These are phyloP conservation scores for Geranium brycei DNA, from an alignment of 345 rosid species.

Conservation along the genomic window DNA sequence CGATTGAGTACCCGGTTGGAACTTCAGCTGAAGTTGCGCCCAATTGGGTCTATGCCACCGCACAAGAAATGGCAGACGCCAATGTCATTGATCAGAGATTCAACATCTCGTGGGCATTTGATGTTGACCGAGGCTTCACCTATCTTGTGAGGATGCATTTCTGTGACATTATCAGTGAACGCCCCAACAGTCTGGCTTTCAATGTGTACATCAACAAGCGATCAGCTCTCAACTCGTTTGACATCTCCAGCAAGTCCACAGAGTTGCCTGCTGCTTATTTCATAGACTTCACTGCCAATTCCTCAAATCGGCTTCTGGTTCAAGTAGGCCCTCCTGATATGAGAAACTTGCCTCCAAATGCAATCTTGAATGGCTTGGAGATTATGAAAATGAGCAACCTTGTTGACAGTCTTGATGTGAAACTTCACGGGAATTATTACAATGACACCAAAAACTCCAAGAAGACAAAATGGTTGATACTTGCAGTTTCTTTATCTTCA, in stretches of 20 bases:
- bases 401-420: conserved; percentile 5
- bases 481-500: not conserved
- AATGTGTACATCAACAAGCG: conserved; percentile 16
- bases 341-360: conserved; percentile 12
- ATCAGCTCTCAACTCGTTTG: conserved; percentile 11
- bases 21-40: conserved; percentile 12
- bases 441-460: not conserved
- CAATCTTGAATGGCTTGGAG: conserved; percentile 16
- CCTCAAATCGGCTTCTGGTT: conserved; percentile 12
- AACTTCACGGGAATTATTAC: not conserved
- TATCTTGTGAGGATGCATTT: conserved; percentile 18
- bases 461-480: not conserved
- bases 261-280: conserved; percentile 12
- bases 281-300: conserved; percentile 9
- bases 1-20: conserved; percentile 14
- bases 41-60: conserved; percentile 18
- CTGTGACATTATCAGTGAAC: conserved; percentile 15
- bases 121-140: conserved; percentile 12
- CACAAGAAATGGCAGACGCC: conserved; percentile 18
- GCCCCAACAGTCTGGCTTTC: conserved; percentile 11
- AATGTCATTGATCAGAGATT: conserved; percentile 10
- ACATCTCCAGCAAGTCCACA: conserved; percentile 14
- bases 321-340: conserved; percentile 15
- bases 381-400: conserved; percentile 14
- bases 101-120: conserved; percentile 16